Base-by-base conservation (phyloP, 257 asterid genomes). In the Voacanga thouarsii region DNA sequence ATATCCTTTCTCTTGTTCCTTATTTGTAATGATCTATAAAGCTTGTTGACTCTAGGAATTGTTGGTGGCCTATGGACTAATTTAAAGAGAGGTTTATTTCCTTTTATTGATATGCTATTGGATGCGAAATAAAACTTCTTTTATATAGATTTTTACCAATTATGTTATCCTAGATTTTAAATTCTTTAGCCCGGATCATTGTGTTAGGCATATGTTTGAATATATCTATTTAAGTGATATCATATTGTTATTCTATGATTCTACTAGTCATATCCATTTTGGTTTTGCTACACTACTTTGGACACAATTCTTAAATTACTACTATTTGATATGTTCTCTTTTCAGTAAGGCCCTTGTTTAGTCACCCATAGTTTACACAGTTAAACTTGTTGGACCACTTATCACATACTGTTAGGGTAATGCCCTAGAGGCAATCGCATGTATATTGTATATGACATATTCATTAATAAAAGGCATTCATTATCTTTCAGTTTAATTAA, bases 21-120 rank as follows among this genome's bases (percentile, higher is more conserved):
- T 21, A 19, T 30, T 44, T 41, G 26, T 61, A 73, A 59, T 89
- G 68, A 89, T 65, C 50, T 14, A 18, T 28, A 75, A 30, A 43
- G 71, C 43, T 83, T 83, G 72, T 81, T 83, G 69, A 50, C 39
- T 83, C 78, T 87, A 96, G 99, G 99, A 96, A 89, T 88, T 96
- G 70, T 87, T 96, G 96, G 99, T 96, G 50, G 98, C 99, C 97
- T 96, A 56, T 96, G 96, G 82, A 96, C 99, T 33, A 98, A 96
- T 83, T 96, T 93, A 84, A 96, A 96, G 90, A 86, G 97, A 86
- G 99, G 99, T 72, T 89, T 96, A 84, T 96, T 90, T 86, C 99
- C 99, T 82, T 84, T 95, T 75, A 95, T 95, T 61, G 99, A 95
- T 79, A 95, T 94, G 7, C 96, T 93, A 77, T 85, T 95, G 96